Base-by-base conservation (phyloP, 345 rosid genomes). In the Rhodomyrtus tomentosa region DNA sequence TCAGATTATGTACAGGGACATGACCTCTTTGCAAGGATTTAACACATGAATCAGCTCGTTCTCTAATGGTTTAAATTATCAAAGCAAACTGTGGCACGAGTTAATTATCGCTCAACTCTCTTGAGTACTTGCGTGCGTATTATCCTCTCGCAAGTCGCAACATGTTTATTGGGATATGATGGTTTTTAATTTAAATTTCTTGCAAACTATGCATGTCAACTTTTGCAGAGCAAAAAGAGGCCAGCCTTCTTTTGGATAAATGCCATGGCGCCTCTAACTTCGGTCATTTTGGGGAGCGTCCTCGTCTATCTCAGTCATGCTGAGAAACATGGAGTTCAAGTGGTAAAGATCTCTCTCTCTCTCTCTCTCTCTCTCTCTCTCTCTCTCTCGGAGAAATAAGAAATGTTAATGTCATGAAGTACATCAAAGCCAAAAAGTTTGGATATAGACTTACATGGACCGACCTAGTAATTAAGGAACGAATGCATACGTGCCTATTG, bases 301-400 rank as follows among this genome's bases (percentile, higher is more conserved):
- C 93, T 97, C 82, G 99, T 93, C 73, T 95, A 93, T 86, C 84
- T 96, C 86, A 91, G 96, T 29, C 95, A 94, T 79, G 99, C 99
- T 42, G 99, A 97, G 89, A 96, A 87, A 88, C 98, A 96, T 87
- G 99, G 99, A 45, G 95, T 97, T 73, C 95, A 91, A 92, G 99
- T 97, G 98, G 99, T 95, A 80, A 88, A 89, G 58, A 18, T 29
- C 9, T 22, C 42, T 52, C 40, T 42, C 36, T n/a, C 45, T 42
- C 58, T 15, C 12, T 53, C 14, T 49, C 24, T 11, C 51, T 36
- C 11, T 32, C 22, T 50, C 5, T 36, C n/a, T 38, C 24, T 45
- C 15, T 48, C 50, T 48, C 50, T 10, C 62, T n/a, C 0, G 0
- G 38, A 59, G 21, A 59, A 59, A 59, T 59, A 14, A 29, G n/a